Percentiles rank a stretch among this genome's conserved stretches.
phyloP scores from a whole-genome alignment of 495 filamentous ascomycete genomes.

The Penicillium pancosmium region DNA sequence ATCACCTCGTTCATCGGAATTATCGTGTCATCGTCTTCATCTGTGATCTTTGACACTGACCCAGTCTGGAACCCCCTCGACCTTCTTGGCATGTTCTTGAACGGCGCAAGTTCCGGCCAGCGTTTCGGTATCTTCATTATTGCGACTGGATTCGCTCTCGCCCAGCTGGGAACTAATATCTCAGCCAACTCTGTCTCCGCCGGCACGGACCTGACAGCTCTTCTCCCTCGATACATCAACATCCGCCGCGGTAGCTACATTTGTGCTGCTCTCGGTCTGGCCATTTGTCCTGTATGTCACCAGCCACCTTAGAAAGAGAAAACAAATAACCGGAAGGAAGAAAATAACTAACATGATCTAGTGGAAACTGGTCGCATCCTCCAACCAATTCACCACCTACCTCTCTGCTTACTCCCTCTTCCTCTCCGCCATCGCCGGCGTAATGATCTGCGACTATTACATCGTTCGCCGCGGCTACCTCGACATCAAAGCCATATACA shows the following conservation, averaged over 20 bases:
- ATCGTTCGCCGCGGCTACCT: constrained; percentile 82
- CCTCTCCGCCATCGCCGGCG: constrained; percentile 87
- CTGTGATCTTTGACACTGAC: constrained; percentile 70
- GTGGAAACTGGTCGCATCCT: constrained; percentile 75
- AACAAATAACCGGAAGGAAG: too few species aligned
- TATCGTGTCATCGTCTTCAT: constrained; percentile 84
- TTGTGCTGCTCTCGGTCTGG: constrained; percentile 80
- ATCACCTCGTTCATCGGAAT: constrained; percentile 93
- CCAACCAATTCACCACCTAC: constrained; percentile 95
- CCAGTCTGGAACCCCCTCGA: constrained; percentile 87
- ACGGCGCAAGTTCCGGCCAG: constrained; percentile 71
- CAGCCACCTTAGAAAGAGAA: background rate
- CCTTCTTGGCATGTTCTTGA: constrained; percentile 72
- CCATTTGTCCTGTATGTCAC: constrained; percentile 72
- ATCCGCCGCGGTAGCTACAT: constrained; percentile 92
- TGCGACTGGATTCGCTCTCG: constrained; percentile 76
- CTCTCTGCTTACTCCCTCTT: constrained; percentile 96
- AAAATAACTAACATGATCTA: constrained; percentile 21
- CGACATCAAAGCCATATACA: constrained; percentile 78
- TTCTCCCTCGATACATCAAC: constrained; percentile 84
- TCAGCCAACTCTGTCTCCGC: constrained; percentile 89
- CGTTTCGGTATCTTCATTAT: constrained; percentile 92
- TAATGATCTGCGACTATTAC: constrained; percentile 91
- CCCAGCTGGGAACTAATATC: constrained; percentile 92
- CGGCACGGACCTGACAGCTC: constrained; percentile 87